A percentile compares a stretch with the other conserved stretches of the same genome.
Evolutionary conservation across 1,139 yeast species (phyloP).

Genomic region (Geotrichum restrictum): DNA sequence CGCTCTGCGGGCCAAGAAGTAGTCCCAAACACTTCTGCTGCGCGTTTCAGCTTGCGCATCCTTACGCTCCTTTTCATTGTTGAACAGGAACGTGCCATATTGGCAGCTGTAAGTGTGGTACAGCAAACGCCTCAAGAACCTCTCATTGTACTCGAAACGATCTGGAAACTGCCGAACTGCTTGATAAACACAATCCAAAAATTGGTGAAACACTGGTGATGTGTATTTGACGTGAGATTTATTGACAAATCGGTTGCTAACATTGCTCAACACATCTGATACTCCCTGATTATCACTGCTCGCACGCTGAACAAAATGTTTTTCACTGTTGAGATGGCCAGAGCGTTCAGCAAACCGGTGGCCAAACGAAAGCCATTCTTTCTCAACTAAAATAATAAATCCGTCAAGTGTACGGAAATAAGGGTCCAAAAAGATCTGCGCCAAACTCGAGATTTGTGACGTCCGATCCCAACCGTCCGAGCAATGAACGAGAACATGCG

Average conservation of each 20-base stretch:
- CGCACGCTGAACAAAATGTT: slow-evolving; percentile 27
- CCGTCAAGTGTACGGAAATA: slow-evolving; percentile 84
- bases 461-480: slow-evolving; percentile 99
- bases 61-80: slow-evolving; percentile 62
- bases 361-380: slow-evolving; percentile 95
- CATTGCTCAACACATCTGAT: slow-evolving; percentile 40
- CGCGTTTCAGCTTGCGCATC: slow-evolving; percentile 42
- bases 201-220: slow-evolving; percentile 91
- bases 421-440: slow-evolving; percentile 87
- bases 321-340: slow-evolving; percentile 53
- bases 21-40: slow-evolving; percentile 90
- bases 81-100: slow-evolving; percentile 82
- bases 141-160: slow-evolving; percentile 79
- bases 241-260: slow-evolving; percentile 36
- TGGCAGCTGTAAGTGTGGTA: slow-evolving; percentile 93
- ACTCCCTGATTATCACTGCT: slow-evolving; percentile 36
- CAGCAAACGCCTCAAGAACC: slow-evolving; percentile 74
- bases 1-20: slow-evolving; percentile 68
- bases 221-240: slow-evolving; percentile 50
- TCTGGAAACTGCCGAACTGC: slow-evolving; percentile 64
- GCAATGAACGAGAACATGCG: slow-evolving; percentile 84
- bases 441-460: slow-evolving; percentile 77
- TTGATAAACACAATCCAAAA: slow-evolving; percentile 84
- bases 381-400: slow-evolving; percentile 77
- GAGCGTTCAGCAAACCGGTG: slow-evolving; percentile 81